Base-by-base conservation (phyloP, 2,329 filamentous ascomycete species). In the Chaetomiaceae sp. region DNA sequence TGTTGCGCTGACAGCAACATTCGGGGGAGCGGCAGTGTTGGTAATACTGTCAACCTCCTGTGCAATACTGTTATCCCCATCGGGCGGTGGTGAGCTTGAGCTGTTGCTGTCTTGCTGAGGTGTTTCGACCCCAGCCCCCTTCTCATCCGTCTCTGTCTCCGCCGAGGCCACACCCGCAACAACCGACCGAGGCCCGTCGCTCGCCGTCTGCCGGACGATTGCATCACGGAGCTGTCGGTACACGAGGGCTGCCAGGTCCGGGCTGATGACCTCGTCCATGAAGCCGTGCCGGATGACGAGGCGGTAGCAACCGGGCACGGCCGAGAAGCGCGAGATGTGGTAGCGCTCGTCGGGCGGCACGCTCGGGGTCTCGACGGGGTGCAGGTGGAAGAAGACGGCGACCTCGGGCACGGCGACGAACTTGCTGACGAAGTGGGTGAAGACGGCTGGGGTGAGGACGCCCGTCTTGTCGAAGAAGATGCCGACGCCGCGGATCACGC, bases 381-480 rank as follows among this genome's bases (percentile, higher is more conserved):
- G 79, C 51, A 90, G 74, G 60, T 90, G 86, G 64, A 90, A 86
- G 65, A 90, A 89, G 1, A 89, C 74, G n/a, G 79, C 76, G 10
- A 87, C 77, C 25, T 86, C 81, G 0, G 86, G 85, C 5, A 78
- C 72, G 0, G 82, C 79, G 41, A 79, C 78, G 55, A 90, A 83
- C 62, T 89, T 89, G 44, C 75, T 78, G 9, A 88, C 72, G 62
- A 89, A 90, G 46, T 90, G 83, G 3, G 81, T 79, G 64, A 88
- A 89, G 9, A 85, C 82, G 7, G 76, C 77, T 2, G 84, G 85
- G 23, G 61, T 60, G 25, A 60, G 50, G 0, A 79, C 76, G 38
- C 86, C 86, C 1, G 79, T 75, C 67, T 91, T 90, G 68, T 91
- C 87, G 64, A 91, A 89, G 70, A 88, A 90, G 48, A 91, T 82